Percentiles rank a stretch among this genome's conserved stretches.
Evolutionary conservation across 768 basidiomycete species (phyloP).

Genomic region (Pisolithus tinctorius): DNA sequence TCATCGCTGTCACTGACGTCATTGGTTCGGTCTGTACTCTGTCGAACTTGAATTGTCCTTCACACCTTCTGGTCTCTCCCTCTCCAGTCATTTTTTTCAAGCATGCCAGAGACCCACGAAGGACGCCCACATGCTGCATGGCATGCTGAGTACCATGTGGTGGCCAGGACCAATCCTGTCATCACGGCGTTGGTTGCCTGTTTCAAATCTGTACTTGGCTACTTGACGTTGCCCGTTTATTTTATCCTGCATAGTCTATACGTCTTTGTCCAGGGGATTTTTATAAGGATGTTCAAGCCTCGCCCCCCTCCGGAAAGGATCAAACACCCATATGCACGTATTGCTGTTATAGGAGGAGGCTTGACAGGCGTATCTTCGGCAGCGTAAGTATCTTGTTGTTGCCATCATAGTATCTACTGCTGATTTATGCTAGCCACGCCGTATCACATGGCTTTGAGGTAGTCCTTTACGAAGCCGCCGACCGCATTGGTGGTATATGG

Average conservation of each 20-base stretch:
- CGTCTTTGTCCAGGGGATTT: conserved; percentile 28
- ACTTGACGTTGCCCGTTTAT: background rate
- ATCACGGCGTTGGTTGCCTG: background rate
- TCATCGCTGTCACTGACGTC: background rate
- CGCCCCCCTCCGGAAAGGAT: conserved; percentile 14
- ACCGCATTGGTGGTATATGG: conserved; percentile 42
- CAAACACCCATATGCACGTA: conserved; percentile 32
- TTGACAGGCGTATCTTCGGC: conserved; percentile 48
- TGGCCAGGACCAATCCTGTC: background rate
- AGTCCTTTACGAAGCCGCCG: conserved; percentile 38
- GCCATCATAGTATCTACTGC: background rate
- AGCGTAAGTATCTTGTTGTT: conserved; percentile 25
- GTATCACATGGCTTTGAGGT: conserved; percentile 49
- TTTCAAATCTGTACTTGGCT: background rate
- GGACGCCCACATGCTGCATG: background rate
- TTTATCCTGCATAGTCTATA: conserved; percentile 23
- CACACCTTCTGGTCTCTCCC: background rate
- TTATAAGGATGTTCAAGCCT: conserved; percentile 38
- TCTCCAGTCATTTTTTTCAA: background rate
- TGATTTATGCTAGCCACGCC: conserved; percentile 26
- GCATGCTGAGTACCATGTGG: background rate
- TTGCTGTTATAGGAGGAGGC: conserved; percentile 46
- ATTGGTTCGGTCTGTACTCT: background rate
- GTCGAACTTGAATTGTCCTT: background rate
- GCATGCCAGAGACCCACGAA: background rate